Conservation (phyloP, 257 asterid species). For the Plantago elongata region DNA sequence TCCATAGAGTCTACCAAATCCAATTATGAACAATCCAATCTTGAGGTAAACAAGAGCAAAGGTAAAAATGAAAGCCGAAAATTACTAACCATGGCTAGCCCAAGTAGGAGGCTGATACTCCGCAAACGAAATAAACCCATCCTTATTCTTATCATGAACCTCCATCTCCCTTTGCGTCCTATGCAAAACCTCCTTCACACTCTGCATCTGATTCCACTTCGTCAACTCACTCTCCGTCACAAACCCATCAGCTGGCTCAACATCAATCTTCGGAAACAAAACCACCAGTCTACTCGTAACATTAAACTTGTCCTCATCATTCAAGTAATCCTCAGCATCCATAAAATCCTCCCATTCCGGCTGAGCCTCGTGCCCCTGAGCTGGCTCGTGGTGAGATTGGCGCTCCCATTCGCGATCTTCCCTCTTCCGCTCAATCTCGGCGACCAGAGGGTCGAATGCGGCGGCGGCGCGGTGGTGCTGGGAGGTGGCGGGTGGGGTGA, state of each 20-base stretch:
- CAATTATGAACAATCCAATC: no score
- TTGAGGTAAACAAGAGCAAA: neutral
- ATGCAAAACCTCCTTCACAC: constrained; percentile 71
- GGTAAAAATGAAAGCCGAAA: neutral
- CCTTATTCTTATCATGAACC: constrained; percentile 78
- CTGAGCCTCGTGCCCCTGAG: constrained; percentile 55
- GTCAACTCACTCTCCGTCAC: constrained; percentile 69
- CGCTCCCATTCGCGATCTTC: constrained; percentile 85
- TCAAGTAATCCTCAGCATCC: constrained; percentile 87
- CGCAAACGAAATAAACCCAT: constrained; percentile 65
- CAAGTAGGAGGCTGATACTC: constrained; percentile 97
- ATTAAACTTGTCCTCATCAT: constrained; percentile 82
- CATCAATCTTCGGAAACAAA: constrained; percentile 83
- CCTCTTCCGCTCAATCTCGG: constrained; percentile 73
- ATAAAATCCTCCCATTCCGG: constrained; percentile 95
- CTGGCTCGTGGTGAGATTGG: constrained; percentile 40
- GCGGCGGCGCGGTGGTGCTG: constrained; percentile 33
- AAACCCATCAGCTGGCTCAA: constrained; percentile 66
- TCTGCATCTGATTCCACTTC: constrained; percentile 72
- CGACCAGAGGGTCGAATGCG: constrained; percentile 80
- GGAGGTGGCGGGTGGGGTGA: constrained; percentile 22
- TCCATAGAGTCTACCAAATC: no score
- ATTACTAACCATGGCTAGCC: constrained; percentile 57
- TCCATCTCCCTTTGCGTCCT: constrained; percentile 86
- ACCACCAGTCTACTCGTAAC: constrained; percentile 67